Evolutionary conservation across 2,329 filamentous ascomycete species (phyloP), one percentile per base, ranked within the genome.

Genomic region (Fusarium poae): DNA sequence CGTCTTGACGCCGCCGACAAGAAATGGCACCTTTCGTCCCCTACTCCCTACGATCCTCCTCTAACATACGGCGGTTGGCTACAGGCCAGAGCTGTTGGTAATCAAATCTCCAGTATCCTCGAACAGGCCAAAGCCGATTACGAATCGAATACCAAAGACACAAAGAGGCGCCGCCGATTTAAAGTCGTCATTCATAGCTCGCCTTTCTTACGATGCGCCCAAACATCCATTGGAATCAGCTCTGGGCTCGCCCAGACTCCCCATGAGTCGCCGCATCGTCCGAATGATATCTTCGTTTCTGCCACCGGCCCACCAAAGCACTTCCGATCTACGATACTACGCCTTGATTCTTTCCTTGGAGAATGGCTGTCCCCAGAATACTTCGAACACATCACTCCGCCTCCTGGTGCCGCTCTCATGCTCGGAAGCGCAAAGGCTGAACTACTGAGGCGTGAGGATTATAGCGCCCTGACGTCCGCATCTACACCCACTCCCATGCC

Each of bases 341-440:
- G 96, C 1, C 86, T 99, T 8, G 96, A 99, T 79, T 91, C 94
- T 0, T 97, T 97, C 76, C 85, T 99, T 0, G 95, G 96, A 49
- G 96, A 99, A 83, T 99, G 96, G 96, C 85, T 98, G 30, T 92
- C 92, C 3, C 93, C 94, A 2, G 91, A 94, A 75, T 99, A 99
- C 78, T 99, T 95, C 75, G 94, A 97, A 67, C 86, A 92, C 53
- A 97, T 97, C 68, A 95, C 92, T 0, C 92, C 94, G 5, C 96
- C 96, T 13, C 96, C 96, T 0, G 88, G 89, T 43, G 95, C 93
- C 5, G 88, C 91, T 6, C 87, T 96, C 80, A 97, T 99, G 93
- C 84, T 98, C 4, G 92, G 92, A 27, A 88, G 89, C 40, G 95
- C 96, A 30, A 98, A 97, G 79, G 92, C 92, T 25, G 93, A 97